Percentiles rank a stretch among this genome's conserved stretches.
phyloP scores from a whole-genome alignment of 805 yeast genomes.

The Starmerella asiatica region DNA sequence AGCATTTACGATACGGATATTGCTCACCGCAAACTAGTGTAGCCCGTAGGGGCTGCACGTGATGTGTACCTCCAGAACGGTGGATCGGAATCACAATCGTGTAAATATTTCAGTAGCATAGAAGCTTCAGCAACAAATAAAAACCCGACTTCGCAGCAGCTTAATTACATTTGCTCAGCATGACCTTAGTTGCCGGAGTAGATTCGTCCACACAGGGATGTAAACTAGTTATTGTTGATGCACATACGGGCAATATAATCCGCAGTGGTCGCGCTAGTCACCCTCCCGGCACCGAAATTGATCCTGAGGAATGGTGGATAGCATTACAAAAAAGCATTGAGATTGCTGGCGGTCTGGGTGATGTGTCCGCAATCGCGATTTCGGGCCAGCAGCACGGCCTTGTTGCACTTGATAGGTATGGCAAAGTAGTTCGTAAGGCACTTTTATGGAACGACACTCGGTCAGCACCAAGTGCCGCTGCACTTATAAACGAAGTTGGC shows the following conservation, averaged over 20 bases:
- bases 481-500: slow-evolving; percentile 19
- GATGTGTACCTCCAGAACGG: no score
- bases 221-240: slow-evolving; percentile 18
- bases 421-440: slow-evolving; percentile 20
- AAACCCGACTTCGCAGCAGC: no score
- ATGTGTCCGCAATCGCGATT: slow-evolving; percentile 19
- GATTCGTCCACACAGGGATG: slow-evolving; percentile 24
- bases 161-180: no score
- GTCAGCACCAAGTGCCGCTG: slow-evolving; percentile 18
- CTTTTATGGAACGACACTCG: slow-evolving; percentile 22
- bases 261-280: slow-evolving; percentile 17
- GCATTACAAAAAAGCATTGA: slow-evolving; percentile 16
- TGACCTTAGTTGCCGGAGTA: slow-evolving; percentile 19
- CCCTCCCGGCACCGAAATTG: slow-evolving; percentile 21
- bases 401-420: slow-evolving; percentile 16
- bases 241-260: slow-evolving; percentile 12
- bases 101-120: no score
- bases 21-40: no score
- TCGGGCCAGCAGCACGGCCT: slow-evolving; percentile 23
- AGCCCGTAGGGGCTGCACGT: no score
- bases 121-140: no score
- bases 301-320: slow-evolving; percentile 20
- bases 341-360: slow-evolving; percentile 19
- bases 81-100: no score
- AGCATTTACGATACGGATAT: no score